Conservation (phyloP, 2,329 filamentous ascomycete genomes). For the Aspergillus novoparasiticus region DNA sequence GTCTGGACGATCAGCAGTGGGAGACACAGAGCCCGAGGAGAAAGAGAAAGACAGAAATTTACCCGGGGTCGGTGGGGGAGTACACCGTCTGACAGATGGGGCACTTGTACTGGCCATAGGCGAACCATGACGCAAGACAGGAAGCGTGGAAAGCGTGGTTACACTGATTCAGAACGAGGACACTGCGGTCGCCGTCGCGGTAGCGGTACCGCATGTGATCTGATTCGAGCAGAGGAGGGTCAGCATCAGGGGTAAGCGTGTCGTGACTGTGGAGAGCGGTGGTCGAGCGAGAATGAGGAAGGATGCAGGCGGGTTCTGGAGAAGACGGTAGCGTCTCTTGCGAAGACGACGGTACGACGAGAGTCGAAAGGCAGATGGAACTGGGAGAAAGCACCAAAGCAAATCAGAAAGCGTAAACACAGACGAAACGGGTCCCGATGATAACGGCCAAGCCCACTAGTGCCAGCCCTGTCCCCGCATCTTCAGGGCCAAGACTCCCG, state of each 20-base stretch:
- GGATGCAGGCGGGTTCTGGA: conserved; percentile 22
- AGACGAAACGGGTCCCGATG: conserved; percentile 8
- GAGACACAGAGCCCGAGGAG: not conserved
- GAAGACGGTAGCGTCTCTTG: conserved; percentile 17
- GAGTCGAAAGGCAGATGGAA: conserved; percentile 31
- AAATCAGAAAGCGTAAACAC: not conserved
- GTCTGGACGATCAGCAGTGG: not conserved
- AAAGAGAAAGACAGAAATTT: conserved; percentile 1
- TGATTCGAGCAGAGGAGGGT: not conserved
- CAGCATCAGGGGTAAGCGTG: not conserved
- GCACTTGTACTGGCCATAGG: conserved; percentile 32
- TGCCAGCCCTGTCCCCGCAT: conserved; percentile 25
- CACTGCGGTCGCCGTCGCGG: conserved; percentile 11
- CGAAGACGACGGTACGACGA: conserved; percentile 10
- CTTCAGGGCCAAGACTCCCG: conserved; percentile 21
- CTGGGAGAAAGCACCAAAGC: conserved; percentile 16
- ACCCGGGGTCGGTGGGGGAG: conserved; percentile 15
- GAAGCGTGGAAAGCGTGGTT: conserved; percentile 32
- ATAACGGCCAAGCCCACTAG: conserved; percentile 20
- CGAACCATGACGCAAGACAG: conserved; percentile 34
- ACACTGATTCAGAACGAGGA: conserved; percentile 32
- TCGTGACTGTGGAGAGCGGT: not conserved
- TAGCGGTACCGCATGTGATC: not conserved
- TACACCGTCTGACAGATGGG: conserved; percentile 34
- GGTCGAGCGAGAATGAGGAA: not conserved